Conservation (phyloP, 2,329 filamentous ascomycete species). For the Fusarium oxysporum region DNA sequence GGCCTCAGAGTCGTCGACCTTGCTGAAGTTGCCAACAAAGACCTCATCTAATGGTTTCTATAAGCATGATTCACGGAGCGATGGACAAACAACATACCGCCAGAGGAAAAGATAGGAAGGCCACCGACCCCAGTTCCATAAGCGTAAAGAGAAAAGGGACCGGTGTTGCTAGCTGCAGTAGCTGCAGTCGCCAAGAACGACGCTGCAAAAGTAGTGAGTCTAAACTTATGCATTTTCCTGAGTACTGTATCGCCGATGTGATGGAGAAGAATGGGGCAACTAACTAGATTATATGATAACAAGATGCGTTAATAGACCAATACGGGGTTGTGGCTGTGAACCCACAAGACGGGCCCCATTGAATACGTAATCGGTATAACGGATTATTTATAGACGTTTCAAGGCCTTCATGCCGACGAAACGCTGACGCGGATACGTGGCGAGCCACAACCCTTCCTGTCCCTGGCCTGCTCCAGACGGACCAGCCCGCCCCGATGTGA, state of each 20-base stretch:
- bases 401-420: background rate
- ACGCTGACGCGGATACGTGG: background rate
- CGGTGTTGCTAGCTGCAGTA: background rate
- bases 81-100: background rate
- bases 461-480: background rate
- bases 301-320: background rate
- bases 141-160: background rate
- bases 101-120: background rate
- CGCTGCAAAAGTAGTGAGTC: background rate
- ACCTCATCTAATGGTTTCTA: background rate
- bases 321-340: background rate
- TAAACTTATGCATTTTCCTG: background rate
- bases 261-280: background rate
- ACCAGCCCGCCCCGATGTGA: background rate
- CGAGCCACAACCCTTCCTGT: background rate
- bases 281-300: background rate
- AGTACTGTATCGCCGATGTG: background rate
- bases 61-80: background rate
- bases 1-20: background rate
- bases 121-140: slow-evolving; percentile 7
- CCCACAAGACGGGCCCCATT: background rate
- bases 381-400: background rate
- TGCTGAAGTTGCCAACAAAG: slow-evolving; percentile 10
- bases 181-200: background rate
- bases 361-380: background rate